These are phyloP conservation scores for Cordyceps javanica DNA, from an alignment of 2,329 filamentous ascomycete species.

Conservation along the genomic window DNA sequence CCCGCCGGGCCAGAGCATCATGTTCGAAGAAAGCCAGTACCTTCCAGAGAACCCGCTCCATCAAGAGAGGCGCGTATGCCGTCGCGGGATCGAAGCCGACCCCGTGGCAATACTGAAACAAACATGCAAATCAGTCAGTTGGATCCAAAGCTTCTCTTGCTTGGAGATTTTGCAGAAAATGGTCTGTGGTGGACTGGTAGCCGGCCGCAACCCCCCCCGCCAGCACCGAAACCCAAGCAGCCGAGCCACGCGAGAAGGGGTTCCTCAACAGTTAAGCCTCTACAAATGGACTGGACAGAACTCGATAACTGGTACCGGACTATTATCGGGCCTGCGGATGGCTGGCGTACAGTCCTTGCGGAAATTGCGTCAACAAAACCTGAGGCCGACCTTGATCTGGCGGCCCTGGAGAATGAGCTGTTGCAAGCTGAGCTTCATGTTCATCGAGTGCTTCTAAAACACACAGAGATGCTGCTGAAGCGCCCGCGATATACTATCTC, in stretches of 20 bases:
- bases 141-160: conserved; percentile 66
- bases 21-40: conserved; percentile 23
- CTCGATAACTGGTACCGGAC: conserved; percentile 68
- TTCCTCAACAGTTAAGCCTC: conserved; percentile 34
- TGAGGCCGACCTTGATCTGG: conserved; percentile 30
- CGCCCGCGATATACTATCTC: conserved; percentile 65
- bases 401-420: conserved; percentile 40
- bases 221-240: conserved; percentile 3
- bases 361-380: conserved; percentile 32
- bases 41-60: conserved; percentile 30
- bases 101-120: conserved; percentile 15
- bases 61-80: conserved; percentile 33
- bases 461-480: conserved; percentile 72
- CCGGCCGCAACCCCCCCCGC: not conserved
- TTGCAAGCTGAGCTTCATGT: conserved; percentile 60
- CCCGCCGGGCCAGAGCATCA: conserved; percentile 12
- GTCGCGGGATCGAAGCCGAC: conserved; percentile 12
- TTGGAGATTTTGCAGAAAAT: conserved; percentile 75
- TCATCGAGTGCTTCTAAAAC: conserved; percentile 66
- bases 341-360: conserved; percentile 58
- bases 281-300: conserved; percentile 69
- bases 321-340: conserved; percentile 59
- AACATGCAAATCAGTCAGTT: conserved; percentile 43
- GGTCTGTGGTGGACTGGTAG: conserved; percentile 73
- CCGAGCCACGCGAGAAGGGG: not conserved